Conservation (phyloP, 2,329 filamentous ascomycete species). For the Cordyceps fumosorosea region DNA sequence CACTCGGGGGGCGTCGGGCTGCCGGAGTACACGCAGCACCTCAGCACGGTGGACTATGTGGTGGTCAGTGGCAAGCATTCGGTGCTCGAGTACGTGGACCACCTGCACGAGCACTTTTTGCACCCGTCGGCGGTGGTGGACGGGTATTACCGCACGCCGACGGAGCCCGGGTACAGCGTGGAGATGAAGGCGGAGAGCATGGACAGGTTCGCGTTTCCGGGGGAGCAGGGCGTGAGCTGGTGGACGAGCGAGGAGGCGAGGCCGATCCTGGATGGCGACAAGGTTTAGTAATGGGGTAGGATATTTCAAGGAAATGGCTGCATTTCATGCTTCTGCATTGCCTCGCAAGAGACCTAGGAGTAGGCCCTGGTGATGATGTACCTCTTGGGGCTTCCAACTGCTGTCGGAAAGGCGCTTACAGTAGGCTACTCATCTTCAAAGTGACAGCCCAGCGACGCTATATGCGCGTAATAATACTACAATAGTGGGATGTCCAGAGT, state of each 20-base stretch:
- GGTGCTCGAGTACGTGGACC: slow-evolving; percentile 86
- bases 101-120: slow-evolving; percentile 88
- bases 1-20: slow-evolving; percentile 86
- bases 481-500: too few relatives aligned
- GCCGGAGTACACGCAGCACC: slow-evolving; percentile 89
- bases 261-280: slow-evolving; percentile 59
- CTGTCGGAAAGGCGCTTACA: too few relatives aligned
- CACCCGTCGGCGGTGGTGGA: slow-evolving; percentile 74
- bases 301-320: too few relatives aligned
- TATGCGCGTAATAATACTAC: too few relatives aligned
- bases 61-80: slow-evolving; percentile 74
- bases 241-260: slow-evolving; percentile 78
- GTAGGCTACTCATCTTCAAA: too few relatives aligned
- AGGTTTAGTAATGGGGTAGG: slow-evolving; percentile 34
- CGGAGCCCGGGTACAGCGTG: slow-evolving; percentile 78
- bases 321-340: too few relatives aligned
- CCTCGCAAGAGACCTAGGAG: too few relatives aligned
- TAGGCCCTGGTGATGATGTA: too few relatives aligned
- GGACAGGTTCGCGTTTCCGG: slow-evolving; percentile 71
- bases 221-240: slow-evolving; percentile 73
- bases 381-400: too few relatives aligned
- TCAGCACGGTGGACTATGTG: slow-evolving; percentile 90
- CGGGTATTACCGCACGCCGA: slow-evolving; percentile 83
- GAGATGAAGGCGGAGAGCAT: slow-evolving; percentile 90
- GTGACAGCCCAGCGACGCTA: too few relatives aligned